These are phyloP conservation scores for Persicaria tinctoria DNA, from an alignment of 148 eudicot species.

Conservation along the genomic window DNA sequence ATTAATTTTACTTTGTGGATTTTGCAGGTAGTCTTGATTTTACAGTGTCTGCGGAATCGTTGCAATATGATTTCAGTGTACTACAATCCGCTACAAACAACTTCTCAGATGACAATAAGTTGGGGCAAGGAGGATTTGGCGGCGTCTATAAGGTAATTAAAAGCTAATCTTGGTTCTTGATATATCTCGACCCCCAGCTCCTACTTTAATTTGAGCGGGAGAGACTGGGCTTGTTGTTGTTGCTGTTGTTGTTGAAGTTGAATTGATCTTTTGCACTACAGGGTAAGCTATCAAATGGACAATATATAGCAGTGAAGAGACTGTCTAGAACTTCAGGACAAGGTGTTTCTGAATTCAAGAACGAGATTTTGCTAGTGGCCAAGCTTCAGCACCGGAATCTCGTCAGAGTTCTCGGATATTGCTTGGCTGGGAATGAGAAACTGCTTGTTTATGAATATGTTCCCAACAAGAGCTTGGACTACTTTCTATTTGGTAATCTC, in stretches of 20 bases:
- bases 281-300: slow-evolving; percentile 21
- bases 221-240: too few relatives aligned
- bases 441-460: slow-evolving; percentile 17
- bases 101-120: slow-evolving; percentile 44
- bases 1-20: not conserved
- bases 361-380: slow-evolving; percentile 19
- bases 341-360: slow-evolving; percentile 19
- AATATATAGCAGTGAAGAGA: slow-evolving; percentile 20
- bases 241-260: too few relatives aligned
- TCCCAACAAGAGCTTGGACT: slow-evolving; percentile 32
- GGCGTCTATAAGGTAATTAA: slow-evolving; percentile 41
- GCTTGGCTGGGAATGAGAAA: slow-evolving; percentile 16
- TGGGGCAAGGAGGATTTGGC: slow-evolving; percentile 68
- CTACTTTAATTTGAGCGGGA: too few relatives aligned
- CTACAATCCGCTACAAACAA: slow-evolving; percentile 36
- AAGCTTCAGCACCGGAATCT: slow-evolving; percentile 24
- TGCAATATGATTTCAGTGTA: slow-evolving; percentile 41
- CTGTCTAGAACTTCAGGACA: slow-evolving; percentile 15
- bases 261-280: not conserved
- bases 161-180: not conserved
- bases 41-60: slow-evolving; percentile 25
- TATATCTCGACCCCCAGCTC: too few relatives aligned
- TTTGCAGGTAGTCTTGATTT: slow-evolving; percentile 23
- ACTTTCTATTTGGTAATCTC: slow-evolving; percentile 22
- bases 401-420: slow-evolving; percentile 22